Evolutionary conservation across 495 filamentous ascomycete genomes (phyloP).

Genomic region (Jackrogersella multiformis): DNA sequence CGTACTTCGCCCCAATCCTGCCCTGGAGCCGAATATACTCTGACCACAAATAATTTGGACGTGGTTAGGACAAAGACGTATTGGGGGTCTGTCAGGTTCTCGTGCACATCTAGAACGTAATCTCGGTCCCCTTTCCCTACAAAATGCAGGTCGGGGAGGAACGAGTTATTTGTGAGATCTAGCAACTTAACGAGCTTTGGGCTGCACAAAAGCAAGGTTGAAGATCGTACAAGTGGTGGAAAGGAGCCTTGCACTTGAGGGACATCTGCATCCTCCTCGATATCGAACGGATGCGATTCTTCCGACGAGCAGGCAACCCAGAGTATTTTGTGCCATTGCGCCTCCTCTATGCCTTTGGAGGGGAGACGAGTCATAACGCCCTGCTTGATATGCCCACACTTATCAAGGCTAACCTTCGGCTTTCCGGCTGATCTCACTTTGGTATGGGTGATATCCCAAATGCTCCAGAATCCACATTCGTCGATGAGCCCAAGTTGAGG

Average conservation of each 20-base stretch:
- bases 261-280: conserved; percentile 30
- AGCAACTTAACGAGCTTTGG: conserved; percentile 34
- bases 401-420: conserved; percentile 15
- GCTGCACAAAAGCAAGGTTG: conserved; percentile 41
- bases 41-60: conserved; percentile 40
- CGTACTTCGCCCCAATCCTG: conserved; percentile 28
- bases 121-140: conserved; percentile 28
- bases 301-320: conserved; percentile 38
- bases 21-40: conserved; percentile 28
- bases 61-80: conserved; percentile 44
- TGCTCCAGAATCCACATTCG: conserved; percentile 73
- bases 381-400: conserved; percentile 41
- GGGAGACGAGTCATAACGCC: conserved; percentile 37
- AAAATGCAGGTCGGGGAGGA: conserved; percentile 34
- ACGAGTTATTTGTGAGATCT: conserved; percentile 37
- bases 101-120: conserved; percentile 40
- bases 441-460: conserved; percentile 69
- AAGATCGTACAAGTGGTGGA: conserved; percentile 35
- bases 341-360: conserved; percentile 7
- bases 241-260: conserved; percentile 27
- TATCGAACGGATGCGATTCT: conserved; percentile 24
- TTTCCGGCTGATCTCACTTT: conserved; percentile 28
- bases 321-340: conserved; percentile 41
- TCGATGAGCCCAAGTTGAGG: conserved; percentile 78
- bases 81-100: conserved; percentile 35